Evolutionary conservation across 2,329 filamentous ascomycete genomes (phyloP).

Genomic region (Chaetomium globosum): DNA sequence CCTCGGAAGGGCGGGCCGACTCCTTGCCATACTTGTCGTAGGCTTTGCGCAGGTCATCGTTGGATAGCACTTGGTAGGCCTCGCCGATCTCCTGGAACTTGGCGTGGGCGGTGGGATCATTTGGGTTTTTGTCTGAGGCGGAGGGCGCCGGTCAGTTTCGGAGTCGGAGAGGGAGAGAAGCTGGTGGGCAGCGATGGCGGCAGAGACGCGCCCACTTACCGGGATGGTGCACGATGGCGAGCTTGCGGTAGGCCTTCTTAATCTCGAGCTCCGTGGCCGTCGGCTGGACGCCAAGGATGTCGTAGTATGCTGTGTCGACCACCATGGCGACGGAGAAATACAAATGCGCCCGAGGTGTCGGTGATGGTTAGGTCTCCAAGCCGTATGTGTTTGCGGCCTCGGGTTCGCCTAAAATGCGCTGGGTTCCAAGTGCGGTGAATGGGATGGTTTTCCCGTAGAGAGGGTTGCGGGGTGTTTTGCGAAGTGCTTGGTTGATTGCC

Average conservation of each 20-base stretch:
- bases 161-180: constrained; percentile 1
- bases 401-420: constrained; percentile 1
- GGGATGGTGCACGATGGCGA: constrained; percentile 91
- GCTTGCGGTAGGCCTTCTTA: constrained; percentile 94
- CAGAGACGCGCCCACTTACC: constrained; percentile 52
- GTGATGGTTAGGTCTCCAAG: not conserved
- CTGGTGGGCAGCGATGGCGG: not conserved
- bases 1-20: constrained; percentile 82
- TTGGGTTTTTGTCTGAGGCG: constrained; percentile 86
- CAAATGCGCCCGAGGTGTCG: constrained; percentile 10
- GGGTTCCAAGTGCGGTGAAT: not conserved
- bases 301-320: constrained; percentile 85
- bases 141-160: constrained; percentile 26
- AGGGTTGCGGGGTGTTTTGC: not conserved
- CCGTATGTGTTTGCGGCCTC: not conserved
- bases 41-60: constrained; percentile 80
- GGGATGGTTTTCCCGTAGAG: not conserved
- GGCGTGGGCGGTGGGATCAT: constrained; percentile 88
- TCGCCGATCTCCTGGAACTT: constrained; percentile 88
- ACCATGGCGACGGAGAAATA: constrained; percentile 63
- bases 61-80: constrained; percentile 79
- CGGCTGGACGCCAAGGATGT: constrained; percentile 79
- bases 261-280: constrained; percentile 89
- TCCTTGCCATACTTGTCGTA: constrained; percentile 99
- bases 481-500: not conserved